Evolutionary conservation across 495 filamentous ascomycete species (phyloP).

Genomic region (Daldinia loculata): DNA sequence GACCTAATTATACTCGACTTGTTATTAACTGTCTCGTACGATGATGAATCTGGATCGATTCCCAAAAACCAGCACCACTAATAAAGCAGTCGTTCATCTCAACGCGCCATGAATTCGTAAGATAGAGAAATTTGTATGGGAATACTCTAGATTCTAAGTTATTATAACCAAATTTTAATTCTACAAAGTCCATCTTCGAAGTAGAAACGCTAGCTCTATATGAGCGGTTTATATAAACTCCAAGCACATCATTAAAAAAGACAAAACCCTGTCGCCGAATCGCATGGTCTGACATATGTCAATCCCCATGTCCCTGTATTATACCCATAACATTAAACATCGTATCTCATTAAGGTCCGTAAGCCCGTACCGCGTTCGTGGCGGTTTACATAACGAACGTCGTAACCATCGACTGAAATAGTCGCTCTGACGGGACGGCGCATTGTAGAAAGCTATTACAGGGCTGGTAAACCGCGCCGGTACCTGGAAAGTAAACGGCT

Average conservation of each 20-base stretch:
- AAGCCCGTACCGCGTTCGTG: neutral
- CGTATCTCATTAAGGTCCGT: conserved; percentile 3
- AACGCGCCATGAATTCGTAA: neutral
- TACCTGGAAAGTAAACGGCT: conserved; percentile 42
- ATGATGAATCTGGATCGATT: neutral
- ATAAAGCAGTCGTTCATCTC: neutral
- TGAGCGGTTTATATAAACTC: conserved; percentile 1
- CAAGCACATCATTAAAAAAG: neutral
- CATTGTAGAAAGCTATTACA: conserved; percentile 39
- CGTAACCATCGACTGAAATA: conserved; percentile 20
- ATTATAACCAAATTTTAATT: conserved; percentile 11
- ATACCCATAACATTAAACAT: conserved; percentile 2
- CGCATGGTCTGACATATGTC: neutral
- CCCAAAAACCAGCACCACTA: neutral
- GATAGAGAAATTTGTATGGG: neutral
- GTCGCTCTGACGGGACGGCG: conserved; percentile 13
- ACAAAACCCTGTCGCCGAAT: conserved; percentile 1
- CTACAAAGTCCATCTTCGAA: conserved; percentile 12
- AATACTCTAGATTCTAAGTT: conserved; percentile 12
- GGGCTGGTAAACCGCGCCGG: conserved; percentile 29
- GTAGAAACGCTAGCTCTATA: neutral
- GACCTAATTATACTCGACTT: neutral
- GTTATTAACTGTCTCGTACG: neutral
- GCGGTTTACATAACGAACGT: conserved; percentile 31
- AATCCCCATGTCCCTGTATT: neutral